Evolutionary conservation across 257 asterid genomes (phyloP).

Genomic region (Penstemon barbatus): DNA sequence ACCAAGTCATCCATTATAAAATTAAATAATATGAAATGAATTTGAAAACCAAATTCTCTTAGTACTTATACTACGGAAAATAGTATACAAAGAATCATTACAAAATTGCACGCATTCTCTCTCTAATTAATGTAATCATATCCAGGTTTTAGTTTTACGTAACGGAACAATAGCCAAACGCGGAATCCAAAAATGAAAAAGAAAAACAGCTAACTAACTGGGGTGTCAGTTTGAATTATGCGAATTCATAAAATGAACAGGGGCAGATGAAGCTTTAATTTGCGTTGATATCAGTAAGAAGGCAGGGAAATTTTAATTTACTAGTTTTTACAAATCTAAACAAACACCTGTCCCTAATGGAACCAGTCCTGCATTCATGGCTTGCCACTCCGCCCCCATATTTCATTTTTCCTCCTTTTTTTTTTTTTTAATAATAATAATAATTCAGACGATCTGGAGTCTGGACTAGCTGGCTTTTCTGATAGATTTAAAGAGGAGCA

Average conservation of each 20-base stretch:
- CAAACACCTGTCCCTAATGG: background rate
- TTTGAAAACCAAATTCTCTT: background rate
- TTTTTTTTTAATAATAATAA: too few relatives aligned
- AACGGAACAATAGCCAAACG: slow-evolving; percentile 1
- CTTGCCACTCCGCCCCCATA: too few relatives aligned
- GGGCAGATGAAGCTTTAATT: background rate
- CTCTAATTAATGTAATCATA: too few relatives aligned
- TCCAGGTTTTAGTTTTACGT: background rate
- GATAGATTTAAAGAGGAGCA: slow-evolving; percentile 3
- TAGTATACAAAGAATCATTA: background rate
- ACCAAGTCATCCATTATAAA: background rate
- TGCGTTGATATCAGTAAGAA: background rate
- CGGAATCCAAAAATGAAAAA: too few relatives aligned
- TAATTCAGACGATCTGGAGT: too few relatives aligned
- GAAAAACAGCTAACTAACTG: slow-evolving; percentile 20
- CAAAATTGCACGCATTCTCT: too few relatives aligned
- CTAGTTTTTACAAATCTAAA: background rate
- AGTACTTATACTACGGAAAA: background rate
- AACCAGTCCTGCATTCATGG: too few relatives aligned
- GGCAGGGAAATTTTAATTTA: background rate
- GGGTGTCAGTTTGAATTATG: slow-evolving; percentile 19
- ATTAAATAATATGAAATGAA: background rate
- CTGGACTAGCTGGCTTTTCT: background rate
- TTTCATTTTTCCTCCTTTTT: too few relatives aligned
- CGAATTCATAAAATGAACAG: background rate